Conservation (phyloP, 345 rosid genomes). For the Hibiscus trionum region DNA sequence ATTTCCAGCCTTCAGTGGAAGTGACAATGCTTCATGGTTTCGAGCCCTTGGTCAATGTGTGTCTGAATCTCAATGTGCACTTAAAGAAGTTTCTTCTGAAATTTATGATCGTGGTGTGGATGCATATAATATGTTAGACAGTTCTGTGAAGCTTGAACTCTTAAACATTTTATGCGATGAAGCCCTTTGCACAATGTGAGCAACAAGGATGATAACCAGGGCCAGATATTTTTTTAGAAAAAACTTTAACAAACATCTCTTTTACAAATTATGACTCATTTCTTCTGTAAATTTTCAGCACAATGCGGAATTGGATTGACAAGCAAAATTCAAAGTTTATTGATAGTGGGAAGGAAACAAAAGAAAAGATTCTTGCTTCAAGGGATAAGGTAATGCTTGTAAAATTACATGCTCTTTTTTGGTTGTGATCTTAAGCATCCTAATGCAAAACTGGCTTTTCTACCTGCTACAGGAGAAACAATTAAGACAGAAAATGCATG, state of each 20-base stretch:
- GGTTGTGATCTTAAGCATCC: not conserved
- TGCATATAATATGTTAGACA: slow-evolving; percentile 33
- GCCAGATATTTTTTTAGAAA: not conserved
- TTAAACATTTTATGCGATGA: slow-evolving; percentile 65
- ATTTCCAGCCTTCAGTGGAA: slow-evolving; percentile 33
- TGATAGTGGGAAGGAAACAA: slow-evolving; percentile 45
- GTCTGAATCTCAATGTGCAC: slow-evolving; percentile 26
- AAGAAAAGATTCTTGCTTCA: slow-evolving; percentile 41
- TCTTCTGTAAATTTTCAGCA: slow-evolving; percentile 25
- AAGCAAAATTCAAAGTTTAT: slow-evolving; percentile 31
- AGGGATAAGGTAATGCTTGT: slow-evolving; percentile 48
- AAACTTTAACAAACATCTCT: not conserved
- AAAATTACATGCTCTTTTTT: slow-evolving; percentile 16
- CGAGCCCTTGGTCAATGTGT: slow-evolving; percentile 38
- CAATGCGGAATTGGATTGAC: slow-evolving; percentile 56
- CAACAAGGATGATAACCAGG: slow-evolving; percentile 3
- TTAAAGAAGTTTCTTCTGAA: slow-evolving; percentile 28
- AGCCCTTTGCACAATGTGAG: slow-evolving; percentile 53
- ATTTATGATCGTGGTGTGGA: slow-evolving; percentile 31
- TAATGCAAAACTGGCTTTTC: not conserved
- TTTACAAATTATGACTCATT: not conserved
- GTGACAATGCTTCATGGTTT: slow-evolving; percentile 49
- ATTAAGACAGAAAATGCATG: slow-evolving; percentile 42
- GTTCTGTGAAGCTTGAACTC: slow-evolving; percentile 41
- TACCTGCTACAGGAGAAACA: slow-evolving; percentile 43